A percentile compares a stretch with the other conserved stretches of the same genome.
phyloP scores from a whole-genome alignment of 2,329 filamentous ascomycete species.

The Coniochaeta hoffmannii region DNA sequence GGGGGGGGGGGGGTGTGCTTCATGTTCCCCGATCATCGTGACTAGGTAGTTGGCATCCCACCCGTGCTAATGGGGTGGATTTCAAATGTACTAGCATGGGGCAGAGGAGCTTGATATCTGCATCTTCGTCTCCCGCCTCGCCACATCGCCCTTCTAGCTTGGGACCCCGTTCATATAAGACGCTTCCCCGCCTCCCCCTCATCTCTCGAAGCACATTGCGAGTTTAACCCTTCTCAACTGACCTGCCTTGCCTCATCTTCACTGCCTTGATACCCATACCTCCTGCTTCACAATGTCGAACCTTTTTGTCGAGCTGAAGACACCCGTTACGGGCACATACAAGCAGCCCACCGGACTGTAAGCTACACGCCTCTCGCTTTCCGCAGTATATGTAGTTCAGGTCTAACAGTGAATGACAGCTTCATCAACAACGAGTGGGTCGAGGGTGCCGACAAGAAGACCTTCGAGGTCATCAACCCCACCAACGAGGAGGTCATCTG shows the following conservation, averaged over 20 bases:
- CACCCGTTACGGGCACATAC: conserved; percentile 54
- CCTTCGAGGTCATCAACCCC: conserved; percentile 89
- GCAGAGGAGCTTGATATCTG: not conserved
- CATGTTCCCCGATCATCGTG: not conserved
- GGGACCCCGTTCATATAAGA: not conserved
- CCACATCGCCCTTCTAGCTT: not conserved
- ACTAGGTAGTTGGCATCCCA: conserved; percentile 1
- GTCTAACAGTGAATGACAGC: conserved; percentile 31
- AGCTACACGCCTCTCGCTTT: conserved; percentile 20
- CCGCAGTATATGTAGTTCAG: too few relatives aligned
- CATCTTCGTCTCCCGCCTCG: not conserved
- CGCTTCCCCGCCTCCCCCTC: conserved; percentile 1
- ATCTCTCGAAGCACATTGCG: not conserved
- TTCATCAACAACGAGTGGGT: conserved; percentile 95
- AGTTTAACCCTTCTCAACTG: not conserved
- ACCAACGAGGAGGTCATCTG: conserved; percentile 76
- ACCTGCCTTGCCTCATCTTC: not conserved
- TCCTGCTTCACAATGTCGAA: conserved; percentile 21
- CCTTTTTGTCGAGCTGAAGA: conserved; percentile 51
- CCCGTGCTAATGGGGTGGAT: not conserved
- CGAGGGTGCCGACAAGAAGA: conserved; percentile 75
- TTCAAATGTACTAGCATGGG: not conserved
- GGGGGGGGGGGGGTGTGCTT: not conserved
- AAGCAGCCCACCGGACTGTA: conserved; percentile 56
- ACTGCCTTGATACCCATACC: not conserved